Base-by-base conservation (phyloP, 192 early-diverging fungal species). In the Coemansia aciculifera region DNA sequence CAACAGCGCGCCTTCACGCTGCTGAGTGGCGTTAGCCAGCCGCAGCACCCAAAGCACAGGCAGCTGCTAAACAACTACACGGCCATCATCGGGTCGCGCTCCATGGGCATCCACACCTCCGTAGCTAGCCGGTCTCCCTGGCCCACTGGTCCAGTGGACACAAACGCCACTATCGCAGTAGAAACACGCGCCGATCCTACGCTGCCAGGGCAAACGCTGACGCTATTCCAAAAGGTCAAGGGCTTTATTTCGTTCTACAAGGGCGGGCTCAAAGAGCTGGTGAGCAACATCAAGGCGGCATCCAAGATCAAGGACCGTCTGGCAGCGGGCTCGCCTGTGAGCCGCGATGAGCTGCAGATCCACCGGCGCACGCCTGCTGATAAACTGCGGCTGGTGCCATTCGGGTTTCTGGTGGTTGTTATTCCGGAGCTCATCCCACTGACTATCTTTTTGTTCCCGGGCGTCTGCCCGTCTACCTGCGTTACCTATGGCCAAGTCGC, bases 201-300 rank as follows among this genome's bases (percentile, higher is more conserved):
- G 24, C 60, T 78, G 23, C 75, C 81, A 17, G 81, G 73, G 1
- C 67, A 68, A 44, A 61, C 69, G 29, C 63, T 78, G 67, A 69
- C 67, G 32, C 27, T 67, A 31, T 44, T 65, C 34, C 62, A 75
- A 36, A 83, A 78, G 51, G 32, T 75, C 62, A 75, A 68, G 60
- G 73, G 63, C 8, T 78, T 67, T 42, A 31, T 75, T 21, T 52
- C 59, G 64, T 83, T 83, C 67, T 83, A 83, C 68, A 75, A 75
- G 54, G 39, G 44, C 1, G 81, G 81, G 19, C 36, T 74, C 32
- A 75, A 72, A 52, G 66, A 74, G 68, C 73, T 83, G 29, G 29
- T 71, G 52, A 42, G 67, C 13, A 75, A 83, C 70, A 44, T 31
- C 27, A 39, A 34, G 32, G 61, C 52, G 1, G 69, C 59, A 10